A percentile compares a stretch with the other conserved stretches of the same genome.
phyloP scores from a whole-genome alignment of 108 stramenopile genomes.

The Conticribra guillardii region DNA sequence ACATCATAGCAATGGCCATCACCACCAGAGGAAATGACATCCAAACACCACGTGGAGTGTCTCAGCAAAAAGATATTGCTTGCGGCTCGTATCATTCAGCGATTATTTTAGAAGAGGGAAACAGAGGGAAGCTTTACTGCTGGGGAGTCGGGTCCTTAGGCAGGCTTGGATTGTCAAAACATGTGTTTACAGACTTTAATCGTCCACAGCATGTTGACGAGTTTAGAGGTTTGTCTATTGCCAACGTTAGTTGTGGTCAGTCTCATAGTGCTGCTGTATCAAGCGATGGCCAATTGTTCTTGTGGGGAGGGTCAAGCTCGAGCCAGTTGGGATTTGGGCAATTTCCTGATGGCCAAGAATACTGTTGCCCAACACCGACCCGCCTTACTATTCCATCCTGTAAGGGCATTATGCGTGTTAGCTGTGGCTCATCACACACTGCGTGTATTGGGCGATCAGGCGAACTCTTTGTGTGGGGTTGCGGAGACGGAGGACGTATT shows the following conservation, averaged over 20 bases:
- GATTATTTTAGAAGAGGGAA: constrained; percentile 51
- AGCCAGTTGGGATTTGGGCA: constrained; percentile 66
- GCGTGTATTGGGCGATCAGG: constrained; percentile 58
- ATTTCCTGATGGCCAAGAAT: constrained; percentile 25
- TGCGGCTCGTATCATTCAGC: constrained; percentile 66
- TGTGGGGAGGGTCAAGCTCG: constrained; percentile 63
- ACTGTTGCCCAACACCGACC: constrained; percentile 44
- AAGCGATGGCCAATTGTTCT: constrained; percentile 43
- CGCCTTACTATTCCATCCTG: constrained; percentile 22
- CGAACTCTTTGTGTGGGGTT: constrained; percentile 72
- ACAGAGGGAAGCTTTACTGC: constrained; percentile 40
- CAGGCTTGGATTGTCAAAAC: constrained; percentile 47
- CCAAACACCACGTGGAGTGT: constrained; percentile 43
- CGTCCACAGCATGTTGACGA: constrained; percentile 52
- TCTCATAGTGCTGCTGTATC: constrained; percentile 50
- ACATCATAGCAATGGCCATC: constrained; percentile 21
- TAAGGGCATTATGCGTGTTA: constrained; percentile 30
- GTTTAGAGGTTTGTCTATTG: constrained; percentile 18
- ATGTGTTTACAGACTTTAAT: constrained; percentile 21
- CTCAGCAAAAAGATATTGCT: constrained; percentile 36
- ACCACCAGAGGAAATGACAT: constrained; percentile 49
- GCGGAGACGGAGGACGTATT: constrained; percentile 68
- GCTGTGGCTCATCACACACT: constrained; percentile 70
- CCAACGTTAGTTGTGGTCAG: constrained; percentile 34
- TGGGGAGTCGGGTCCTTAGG: constrained; percentile 56